Evolutionary conservation across 2,329 filamentous ascomycete genomes (phyloP).

Genomic region (Phialemoniopsis sp.): DNA sequence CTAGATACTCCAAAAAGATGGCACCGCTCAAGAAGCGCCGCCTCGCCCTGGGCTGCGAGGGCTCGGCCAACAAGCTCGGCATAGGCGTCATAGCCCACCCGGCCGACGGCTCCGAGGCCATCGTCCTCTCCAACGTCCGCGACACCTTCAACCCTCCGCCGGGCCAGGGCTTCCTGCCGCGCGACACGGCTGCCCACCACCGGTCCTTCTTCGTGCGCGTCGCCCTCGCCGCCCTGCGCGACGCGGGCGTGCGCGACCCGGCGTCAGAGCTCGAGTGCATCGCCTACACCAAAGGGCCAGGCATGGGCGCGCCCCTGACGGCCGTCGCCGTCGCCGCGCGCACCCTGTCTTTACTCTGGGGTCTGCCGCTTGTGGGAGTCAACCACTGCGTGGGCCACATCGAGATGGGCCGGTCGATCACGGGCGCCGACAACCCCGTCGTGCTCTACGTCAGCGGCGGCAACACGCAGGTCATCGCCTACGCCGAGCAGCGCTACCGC

Average conservation of each 20-base stretch:
- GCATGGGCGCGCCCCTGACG: slow-evolving; percentile 92
- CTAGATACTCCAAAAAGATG: neutral
- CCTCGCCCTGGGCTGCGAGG: slow-evolving; percentile 66
- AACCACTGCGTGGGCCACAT: slow-evolving; percentile 99
- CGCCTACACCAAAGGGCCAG: slow-evolving; percentile 92
- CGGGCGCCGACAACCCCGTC: slow-evolving; percentile 84
- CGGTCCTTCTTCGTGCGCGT: slow-evolving; percentile 77
- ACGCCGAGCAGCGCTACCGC: slow-evolving; percentile 88
- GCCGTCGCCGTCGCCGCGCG: slow-evolving; percentile 80
- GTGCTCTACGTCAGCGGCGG: slow-evolving; percentile 94
- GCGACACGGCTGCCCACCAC: slow-evolving; percentile 93
- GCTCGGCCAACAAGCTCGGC: slow-evolving; percentile 96
- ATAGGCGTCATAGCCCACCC: slow-evolving; percentile 87
- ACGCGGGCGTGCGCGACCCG: slow-evolving; percentile 49
- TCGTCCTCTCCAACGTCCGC: slow-evolving; percentile 87
- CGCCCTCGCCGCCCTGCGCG: slow-evolving; percentile 73
- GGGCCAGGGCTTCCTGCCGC: slow-evolving; percentile 90
- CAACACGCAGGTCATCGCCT: slow-evolving; percentile 97
- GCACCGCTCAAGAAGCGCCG: slow-evolving; percentile 27
- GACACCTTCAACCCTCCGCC: slow-evolving; percentile 92
- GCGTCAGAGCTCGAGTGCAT: slow-evolving; percentile 77
- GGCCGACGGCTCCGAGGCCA: slow-evolving; percentile 35
- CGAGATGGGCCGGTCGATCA: slow-evolving; percentile 95
- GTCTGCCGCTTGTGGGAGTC: slow-evolving; percentile 83
- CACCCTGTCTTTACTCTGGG: slow-evolving; percentile 79